Conservation (phyloP, 306 rosid genomes). For the Canavalia ensiformis region DNA sequence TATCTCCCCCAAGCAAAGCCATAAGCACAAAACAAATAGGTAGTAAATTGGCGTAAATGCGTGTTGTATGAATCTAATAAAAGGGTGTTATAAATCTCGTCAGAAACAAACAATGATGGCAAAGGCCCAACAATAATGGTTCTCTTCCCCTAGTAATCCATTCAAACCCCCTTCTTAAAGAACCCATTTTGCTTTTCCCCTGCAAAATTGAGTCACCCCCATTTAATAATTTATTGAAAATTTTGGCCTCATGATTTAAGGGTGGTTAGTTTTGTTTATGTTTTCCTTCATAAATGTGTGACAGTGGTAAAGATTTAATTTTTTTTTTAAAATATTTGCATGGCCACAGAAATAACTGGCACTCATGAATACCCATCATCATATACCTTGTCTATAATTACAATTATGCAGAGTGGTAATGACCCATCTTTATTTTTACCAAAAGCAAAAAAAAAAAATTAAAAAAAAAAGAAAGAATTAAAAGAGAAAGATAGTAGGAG, state of each 20-base stretch:
- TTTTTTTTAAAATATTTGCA: conserved; percentile 54
- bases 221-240: conserved; percentile 41
- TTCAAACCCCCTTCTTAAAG: conserved; percentile 61
- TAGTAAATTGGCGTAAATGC: conserved; percentile 64
- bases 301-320: conserved; percentile 60
- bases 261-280: conserved; percentile 54
- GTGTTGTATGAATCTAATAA: conserved; percentile 56
- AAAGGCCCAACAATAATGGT: conserved; percentile 68
- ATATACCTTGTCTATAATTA: conserved; percentile 84
- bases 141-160: conserved; percentile 57
- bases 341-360: conserved; percentile 68
- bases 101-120: conserved; percentile 92
- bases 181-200: conserved; percentile 61
- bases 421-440: conserved; percentile 69
- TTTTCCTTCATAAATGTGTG: conserved; percentile 68
- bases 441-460: conserved; percentile 29
- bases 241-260: conserved; percentile 59
- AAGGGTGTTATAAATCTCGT: conserved; percentile 65
- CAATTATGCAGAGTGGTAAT: conserved; percentile 85
- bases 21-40: conserved; percentile 51
- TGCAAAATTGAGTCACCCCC: conserved; percentile 51
- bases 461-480: neutral
- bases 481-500: conserved; percentile 40
- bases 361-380: conserved; percentile 87
- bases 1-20: conserved; percentile 31